Base-by-base conservation (phyloP, 1,284 basidiomycete genomes). In the Pseudozyma sp. region DNA sequence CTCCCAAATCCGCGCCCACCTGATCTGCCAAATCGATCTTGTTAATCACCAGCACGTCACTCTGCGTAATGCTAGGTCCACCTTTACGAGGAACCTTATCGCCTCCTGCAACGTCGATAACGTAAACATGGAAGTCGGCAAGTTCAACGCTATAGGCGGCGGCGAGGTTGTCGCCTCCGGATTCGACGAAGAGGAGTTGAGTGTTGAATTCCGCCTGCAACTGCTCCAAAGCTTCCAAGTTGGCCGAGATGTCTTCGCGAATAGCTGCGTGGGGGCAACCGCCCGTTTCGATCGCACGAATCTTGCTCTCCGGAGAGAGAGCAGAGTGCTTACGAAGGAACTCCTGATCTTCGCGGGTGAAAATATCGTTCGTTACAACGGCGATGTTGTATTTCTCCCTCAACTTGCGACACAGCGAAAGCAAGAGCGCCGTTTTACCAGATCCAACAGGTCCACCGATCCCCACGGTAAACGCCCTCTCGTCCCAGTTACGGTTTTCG, bases 81-180 rank as follows among this genome's bases (percentile, higher is more conserved):
- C 97, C 96, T 87, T 99, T 99, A 36, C 96, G 89, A 11, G 96
- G 96, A 71, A 99, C 96, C 87, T 99, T 99, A 87, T 99, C 97
- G 0, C 96, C 96, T 31, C 96, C 96, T 87, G 88, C 87, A 10
- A 89, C 89, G 71, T 89, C 89, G 65, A 89, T 89, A 77, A 88
- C 77, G 52, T 84, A 84, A 16, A 83, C 72, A 85, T 98, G 97
- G 85, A 95, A 98, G 85, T 99, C 96, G 11, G 97, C 95, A 50
- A 99, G 87, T 85, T 99, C 96, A 64, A 95, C 89, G 48, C 93
- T 95, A 86, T 97, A 98, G 86, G 97, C 97, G 6, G 96, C 96
- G 10, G 88, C 95, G 10, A 98, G 88, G 85, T 98, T 98, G 85
- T 98, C 96, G 14, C 95, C 96, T 42, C 96, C 96, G 71, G 91